Evolutionary conservation across 2,329 filamentous ascomycete genomes (phyloP).

Genomic region (Aspergillus pseudoviridinutans): DNA sequence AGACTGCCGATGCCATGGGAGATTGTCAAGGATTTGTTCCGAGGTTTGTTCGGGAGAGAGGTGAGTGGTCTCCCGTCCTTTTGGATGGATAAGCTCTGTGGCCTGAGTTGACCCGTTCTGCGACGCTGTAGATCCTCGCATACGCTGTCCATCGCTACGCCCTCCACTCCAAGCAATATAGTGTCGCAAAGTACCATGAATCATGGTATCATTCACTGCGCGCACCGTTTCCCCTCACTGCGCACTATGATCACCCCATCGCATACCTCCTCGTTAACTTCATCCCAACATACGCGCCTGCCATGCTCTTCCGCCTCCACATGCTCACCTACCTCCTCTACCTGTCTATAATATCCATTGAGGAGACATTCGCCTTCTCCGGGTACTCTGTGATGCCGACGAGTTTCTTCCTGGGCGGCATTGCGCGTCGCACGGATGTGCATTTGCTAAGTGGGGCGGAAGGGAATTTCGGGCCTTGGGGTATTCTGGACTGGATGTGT

Average conservation of each 20-base stretch:
- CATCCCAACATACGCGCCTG: slow-evolving; percentile 55
- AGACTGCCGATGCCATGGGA: slow-evolving; percentile 60
- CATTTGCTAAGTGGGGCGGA: slow-evolving; percentile 49
- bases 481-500: slow-evolving; percentile 43
- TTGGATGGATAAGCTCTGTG: neutral
- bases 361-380: slow-evolving; percentile 58
- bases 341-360: slow-evolving; percentile 52
- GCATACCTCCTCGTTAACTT: slow-evolving; percentile 53
- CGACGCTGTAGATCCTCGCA: slow-evolving; percentile 21
- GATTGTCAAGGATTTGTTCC: slow-evolving; percentile 52
- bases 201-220: slow-evolving; percentile 55
- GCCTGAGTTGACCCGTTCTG: neutral
- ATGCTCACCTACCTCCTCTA: slow-evolving; percentile 58
- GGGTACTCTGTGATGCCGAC: slow-evolving; percentile 58
- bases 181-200: slow-evolving; percentile 51
- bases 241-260: slow-evolving; percentile 58
- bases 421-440: slow-evolving; percentile 54
- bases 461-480: slow-evolving; percentile 45
- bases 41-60: slow-evolving; percentile 55
- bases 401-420: slow-evolving; percentile 54
- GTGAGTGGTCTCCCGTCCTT: slow-evolving; percentile 31
- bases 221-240: slow-evolving; percentile 54
- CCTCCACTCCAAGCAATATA: slow-evolving; percentile 58
- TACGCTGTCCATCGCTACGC: slow-evolving; percentile 72
- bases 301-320: slow-evolving; percentile 56